phyloP scores from a whole-genome alignment of 257 asterid genomes.

The Linderniella brevidens region DNA sequence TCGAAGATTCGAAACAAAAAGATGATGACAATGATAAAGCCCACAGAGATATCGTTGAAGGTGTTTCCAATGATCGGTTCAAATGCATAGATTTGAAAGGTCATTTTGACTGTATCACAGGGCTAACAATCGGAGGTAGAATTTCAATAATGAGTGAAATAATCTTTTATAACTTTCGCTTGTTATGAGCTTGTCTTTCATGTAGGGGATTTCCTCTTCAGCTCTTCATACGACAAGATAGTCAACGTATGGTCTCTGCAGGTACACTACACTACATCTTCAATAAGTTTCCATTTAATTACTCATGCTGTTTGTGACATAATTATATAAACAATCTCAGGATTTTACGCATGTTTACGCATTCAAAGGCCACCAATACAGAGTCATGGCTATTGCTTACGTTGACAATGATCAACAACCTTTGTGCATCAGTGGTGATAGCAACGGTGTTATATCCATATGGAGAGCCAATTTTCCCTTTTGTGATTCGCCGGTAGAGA shows the following conservation, averaged over 20 bases:
- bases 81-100: constrained; percentile 56
- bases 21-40: constrained; percentile 15
- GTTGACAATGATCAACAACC: constrained; percentile 55
- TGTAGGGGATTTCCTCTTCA: constrained; percentile 80
- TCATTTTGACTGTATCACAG: constrained; percentile 63
- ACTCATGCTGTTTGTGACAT: constrained; percentile 10
- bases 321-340: constrained; percentile 28
- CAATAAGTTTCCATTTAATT: neutral
- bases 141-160: neutral
- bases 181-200: constrained; percentile 5
- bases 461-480: constrained; percentile 62
- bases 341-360: constrained; percentile 60
- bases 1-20: constrained; percentile 14
- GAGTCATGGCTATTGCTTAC: constrained; percentile 48
- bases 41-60: constrained; percentile 31
- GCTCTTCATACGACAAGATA: constrained; percentile 76
- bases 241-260: constrained; percentile 81
- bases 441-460: constrained; percentile 64
- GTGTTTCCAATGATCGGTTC: constrained; percentile 27
- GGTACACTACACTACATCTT: constrained; percentile 23
- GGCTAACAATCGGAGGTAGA: constrained; percentile 70
- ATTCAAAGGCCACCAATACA: constrained; percentile 75
- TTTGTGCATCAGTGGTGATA: constrained; percentile 78
- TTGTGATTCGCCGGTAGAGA: constrained; percentile 28
- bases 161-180: neutral